A percentile compares a stretch with the other conserved stretches of the same genome.
phyloP scores from a whole-genome alignment of 2,329 filamentous ascomycete genomes.

The Calonectria ilicicola region DNA sequence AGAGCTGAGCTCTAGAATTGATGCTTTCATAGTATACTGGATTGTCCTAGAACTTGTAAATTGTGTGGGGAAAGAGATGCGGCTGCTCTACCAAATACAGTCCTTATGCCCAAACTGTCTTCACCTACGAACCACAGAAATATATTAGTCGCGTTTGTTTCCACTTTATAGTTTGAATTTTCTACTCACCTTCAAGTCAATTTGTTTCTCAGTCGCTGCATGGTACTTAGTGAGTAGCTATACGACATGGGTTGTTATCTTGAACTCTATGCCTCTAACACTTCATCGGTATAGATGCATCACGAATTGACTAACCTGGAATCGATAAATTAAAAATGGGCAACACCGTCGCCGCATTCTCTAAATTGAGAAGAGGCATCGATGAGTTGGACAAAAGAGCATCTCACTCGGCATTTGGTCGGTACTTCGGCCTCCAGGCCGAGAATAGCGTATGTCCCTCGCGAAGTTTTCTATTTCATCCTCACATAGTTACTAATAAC shows the following conservation, averaged over 20 bases:
- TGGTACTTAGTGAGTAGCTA: no score
- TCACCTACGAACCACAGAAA: no score
- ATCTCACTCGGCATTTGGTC: conserved; percentile 26
- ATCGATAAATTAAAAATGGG: conserved; percentile 12
- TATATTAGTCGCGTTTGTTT: no score
- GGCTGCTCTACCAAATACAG: not conserved
- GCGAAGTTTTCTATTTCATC: not conserved
- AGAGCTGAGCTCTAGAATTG: not conserved
- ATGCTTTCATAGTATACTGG: not conserved
- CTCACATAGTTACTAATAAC: not conserved
- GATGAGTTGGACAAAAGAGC: conserved; percentile 17
- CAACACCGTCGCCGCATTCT: not conserved
- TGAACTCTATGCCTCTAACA: not conserved
- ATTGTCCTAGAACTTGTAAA: not conserved
- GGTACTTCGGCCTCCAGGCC: conserved; percentile 30
- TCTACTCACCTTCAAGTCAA: no score
- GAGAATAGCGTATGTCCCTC: conserved; percentile 28
- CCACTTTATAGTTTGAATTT: no score
- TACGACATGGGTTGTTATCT: not conserved
- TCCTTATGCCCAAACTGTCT: no score
- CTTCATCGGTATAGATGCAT: no score
- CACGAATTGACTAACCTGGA: not conserved
- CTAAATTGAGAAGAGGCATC: not conserved
- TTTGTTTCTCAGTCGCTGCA: no score
- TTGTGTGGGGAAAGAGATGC: not conserved